Conservation (phyloP, 345 rosid genomes). For the Citrus mangshanensis region DNA sequence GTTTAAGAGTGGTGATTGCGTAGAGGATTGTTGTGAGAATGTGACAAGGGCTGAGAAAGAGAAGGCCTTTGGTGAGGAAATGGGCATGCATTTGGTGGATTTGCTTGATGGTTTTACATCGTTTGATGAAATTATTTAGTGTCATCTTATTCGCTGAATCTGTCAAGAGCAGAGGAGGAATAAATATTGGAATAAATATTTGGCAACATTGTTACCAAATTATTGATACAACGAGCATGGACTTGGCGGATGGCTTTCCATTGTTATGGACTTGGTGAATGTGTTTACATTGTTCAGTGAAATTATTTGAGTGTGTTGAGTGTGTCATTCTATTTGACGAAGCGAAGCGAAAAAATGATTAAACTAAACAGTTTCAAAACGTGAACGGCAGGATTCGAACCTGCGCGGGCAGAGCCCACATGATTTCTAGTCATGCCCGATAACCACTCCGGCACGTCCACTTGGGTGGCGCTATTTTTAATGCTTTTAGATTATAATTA, state of each 20-base stretch:
- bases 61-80: slow-evolving; percentile 26
- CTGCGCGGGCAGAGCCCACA: slow-evolving; percentile 96
- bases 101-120: slow-evolving; percentile 29
- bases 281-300: no score
- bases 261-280: background rate
- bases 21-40: slow-evolving; percentile 39
- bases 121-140: slow-evolving; percentile 7
- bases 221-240: slow-evolving; percentile 34
- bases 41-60: slow-evolving; percentile 18
- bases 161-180: background rate
- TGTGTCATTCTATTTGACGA: background rate
- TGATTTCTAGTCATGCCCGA: slow-evolving; percentile 98
- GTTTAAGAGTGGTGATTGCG: slow-evolving; percentile 31
- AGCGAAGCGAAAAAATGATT: background rate
- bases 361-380: background rate
- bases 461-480: background rate
- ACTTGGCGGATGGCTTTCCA: slow-evolving; percentile 37
- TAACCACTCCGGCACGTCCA: slow-evolving; percentile 96
- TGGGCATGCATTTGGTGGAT: slow-evolving; percentile 43
- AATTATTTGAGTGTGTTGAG: no score
- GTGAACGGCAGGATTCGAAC: slow-evolving; percentile 80
- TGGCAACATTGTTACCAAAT: no score
- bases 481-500: no score
- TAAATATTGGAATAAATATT: background rate
- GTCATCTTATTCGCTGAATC: background rate